Conservation (phyloP, 805 yeast species). For the Myxozyma geophila region DNA sequence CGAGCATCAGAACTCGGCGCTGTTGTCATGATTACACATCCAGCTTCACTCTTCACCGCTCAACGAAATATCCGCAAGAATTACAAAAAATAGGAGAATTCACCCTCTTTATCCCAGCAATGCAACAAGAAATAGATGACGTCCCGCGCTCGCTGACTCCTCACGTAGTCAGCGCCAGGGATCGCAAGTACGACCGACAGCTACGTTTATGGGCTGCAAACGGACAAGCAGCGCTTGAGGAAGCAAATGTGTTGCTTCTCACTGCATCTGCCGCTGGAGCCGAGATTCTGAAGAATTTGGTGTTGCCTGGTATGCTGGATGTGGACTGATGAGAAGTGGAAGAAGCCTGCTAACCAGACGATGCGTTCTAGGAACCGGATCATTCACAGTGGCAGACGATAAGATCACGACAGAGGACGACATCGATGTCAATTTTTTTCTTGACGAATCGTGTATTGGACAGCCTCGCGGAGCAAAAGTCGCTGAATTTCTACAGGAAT, state of each 20-base stretch:
- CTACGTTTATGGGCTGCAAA: slow-evolving; percentile 79
- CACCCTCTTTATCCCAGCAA: not conserved
- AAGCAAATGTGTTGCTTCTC: slow-evolving; percentile 64
- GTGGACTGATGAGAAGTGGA: not conserved
- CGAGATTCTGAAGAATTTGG: slow-evolving; percentile 77
- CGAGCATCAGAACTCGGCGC: not conserved
- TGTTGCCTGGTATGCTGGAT: slow-evolving; percentile 60
- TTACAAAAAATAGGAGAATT: no score
- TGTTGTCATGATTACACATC: no score
- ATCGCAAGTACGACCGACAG: slow-evolving; percentile 55
- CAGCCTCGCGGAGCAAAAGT: slow-evolving; percentile 49
- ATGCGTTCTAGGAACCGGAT: slow-evolving; percentile 55
- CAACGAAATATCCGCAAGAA: no score
- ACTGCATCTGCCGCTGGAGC: slow-evolving; percentile 62
- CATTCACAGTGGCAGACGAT: slow-evolving; percentile 62
- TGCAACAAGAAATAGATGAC: slow-evolving; percentile 4
- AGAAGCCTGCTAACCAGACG: slow-evolving; percentile 34
- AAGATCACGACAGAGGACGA: slow-evolving; percentile 50
- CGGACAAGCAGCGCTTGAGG: slow-evolving; percentile 70
- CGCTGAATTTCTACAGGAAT: slow-evolving; percentile 52
- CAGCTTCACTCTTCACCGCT: no score
- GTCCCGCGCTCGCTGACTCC: slow-evolving; percentile 13
- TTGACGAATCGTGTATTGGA: slow-evolving; percentile 54
- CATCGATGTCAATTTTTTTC: slow-evolving; percentile 66
- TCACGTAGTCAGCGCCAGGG: slow-evolving; percentile 24